A percentile compares a stretch with the other conserved stretches of the same genome.
Evolutionary conservation across 768 basidiomycete genomes (phyloP).

Genomic region (Lyophyllum semitale): DNA sequence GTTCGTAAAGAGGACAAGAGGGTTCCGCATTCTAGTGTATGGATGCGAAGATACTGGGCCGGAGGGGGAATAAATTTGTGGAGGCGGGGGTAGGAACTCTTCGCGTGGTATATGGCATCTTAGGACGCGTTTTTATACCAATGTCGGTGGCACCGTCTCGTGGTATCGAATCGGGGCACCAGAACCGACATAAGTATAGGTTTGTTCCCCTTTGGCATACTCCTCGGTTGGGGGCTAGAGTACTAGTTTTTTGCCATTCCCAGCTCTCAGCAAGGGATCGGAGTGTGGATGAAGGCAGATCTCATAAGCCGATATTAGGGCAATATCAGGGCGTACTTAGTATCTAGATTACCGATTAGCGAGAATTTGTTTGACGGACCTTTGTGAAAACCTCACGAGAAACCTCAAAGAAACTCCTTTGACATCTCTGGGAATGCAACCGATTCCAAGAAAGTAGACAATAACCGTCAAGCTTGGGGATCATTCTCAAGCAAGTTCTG

Average conservation of each 20-base stretch:
- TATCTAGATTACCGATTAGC: conserved; percentile 34
- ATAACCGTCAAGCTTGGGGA: conserved; percentile 15
- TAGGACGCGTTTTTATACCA: conserved; percentile 30
- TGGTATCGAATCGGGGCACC: conserved; percentile 25
- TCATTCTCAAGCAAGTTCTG: conserved; percentile 13
- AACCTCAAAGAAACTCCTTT: conserved; percentile 27
- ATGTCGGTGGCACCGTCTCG: conserved; percentile 22
- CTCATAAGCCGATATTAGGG: conserved; percentile 28
- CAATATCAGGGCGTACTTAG: too few relatives aligned
- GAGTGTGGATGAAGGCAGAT: conserved; percentile 28
- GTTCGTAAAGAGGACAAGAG: neutral
- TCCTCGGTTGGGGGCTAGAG: conserved; percentile 23
- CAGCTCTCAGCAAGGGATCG: conserved; percentile 15
- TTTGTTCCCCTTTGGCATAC: conserved; percentile 26
- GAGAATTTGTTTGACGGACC: conserved; percentile 32
- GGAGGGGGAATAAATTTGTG: neutral
- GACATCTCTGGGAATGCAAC: conserved; percentile 29
- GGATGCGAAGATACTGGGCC: neutral
- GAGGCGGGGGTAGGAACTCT: neutral
- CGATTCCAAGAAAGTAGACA: conserved; percentile 22
- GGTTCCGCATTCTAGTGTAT: conserved; percentile 5
- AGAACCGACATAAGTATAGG: conserved; percentile 24
- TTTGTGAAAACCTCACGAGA: conserved; percentile 19
- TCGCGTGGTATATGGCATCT: conserved; percentile 4
- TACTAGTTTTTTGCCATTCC: conserved; percentile 16